Evolutionary conservation across 495 filamentous ascomycete genomes (phyloP).

Genomic region (Penicillium arizonense): DNA sequence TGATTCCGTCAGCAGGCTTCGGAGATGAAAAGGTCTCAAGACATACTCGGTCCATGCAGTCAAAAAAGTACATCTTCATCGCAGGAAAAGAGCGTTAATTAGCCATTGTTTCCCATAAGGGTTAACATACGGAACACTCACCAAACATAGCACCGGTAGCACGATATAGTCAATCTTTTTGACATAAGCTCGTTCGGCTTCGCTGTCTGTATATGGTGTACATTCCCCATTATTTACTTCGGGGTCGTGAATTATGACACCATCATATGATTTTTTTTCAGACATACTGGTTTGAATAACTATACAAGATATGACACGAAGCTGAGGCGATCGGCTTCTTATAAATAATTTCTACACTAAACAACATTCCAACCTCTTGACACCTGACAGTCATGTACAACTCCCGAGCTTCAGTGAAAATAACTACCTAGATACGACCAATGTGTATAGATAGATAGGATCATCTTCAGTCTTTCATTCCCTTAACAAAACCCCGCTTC

Average conservation of each 20-base stretch:
- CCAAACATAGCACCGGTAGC: conserved; percentile 33
- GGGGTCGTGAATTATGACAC: conserved; percentile 1
- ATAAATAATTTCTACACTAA: not conserved
- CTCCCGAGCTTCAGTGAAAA: no score
- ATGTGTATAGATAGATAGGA: not conserved
- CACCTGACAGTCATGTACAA: not conserved
- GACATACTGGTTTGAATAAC: not conserved
- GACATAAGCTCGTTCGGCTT: conserved; percentile 25
- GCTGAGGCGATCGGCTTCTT: not conserved
- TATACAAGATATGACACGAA: no score
- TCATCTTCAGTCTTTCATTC: not conserved
- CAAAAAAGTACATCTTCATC: conserved; percentile 57
- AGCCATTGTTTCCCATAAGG: no score
- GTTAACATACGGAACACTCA: not conserved
- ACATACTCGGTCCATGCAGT: conserved; percentile 59
- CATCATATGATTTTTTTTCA: not conserved
- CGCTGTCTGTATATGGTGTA: conserved; percentile 14
- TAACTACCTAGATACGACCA: not conserved
- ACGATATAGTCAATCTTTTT: conserved; percentile 30
- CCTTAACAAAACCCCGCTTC: not conserved
- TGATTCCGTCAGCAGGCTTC: conserved; percentile 19
- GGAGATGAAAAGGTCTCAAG: conserved; percentile 3
- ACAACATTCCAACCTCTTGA: not conserved
- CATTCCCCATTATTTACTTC: conserved; percentile 15
- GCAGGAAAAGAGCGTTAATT: not conserved